Evolutionary conservation across 1,139 yeast species (phyloP).

Genomic region (Kodamaea plutei): DNA sequence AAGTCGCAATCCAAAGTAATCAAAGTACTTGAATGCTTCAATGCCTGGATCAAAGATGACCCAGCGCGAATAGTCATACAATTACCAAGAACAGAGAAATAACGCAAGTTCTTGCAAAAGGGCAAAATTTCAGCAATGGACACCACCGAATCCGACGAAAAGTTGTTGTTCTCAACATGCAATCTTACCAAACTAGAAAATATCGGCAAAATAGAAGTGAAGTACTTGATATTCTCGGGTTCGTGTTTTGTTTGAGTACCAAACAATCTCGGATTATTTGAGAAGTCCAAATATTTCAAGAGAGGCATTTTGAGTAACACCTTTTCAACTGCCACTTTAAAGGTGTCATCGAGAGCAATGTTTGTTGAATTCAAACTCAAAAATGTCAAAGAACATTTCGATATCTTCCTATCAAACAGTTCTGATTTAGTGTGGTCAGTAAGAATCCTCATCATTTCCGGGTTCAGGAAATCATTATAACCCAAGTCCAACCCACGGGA

Average conservation of each 20-base stretch:
- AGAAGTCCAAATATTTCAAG: slow-evolving; percentile 61
- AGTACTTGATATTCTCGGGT: slow-evolving; percentile 28
- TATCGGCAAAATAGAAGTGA: slow-evolving; percentile 55
- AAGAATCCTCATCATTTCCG: slow-evolving; percentile 24
- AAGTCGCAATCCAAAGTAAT: slow-evolving; percentile 40
- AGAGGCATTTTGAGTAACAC: slow-evolving; percentile 42
- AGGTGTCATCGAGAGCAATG: slow-evolving; percentile 28
- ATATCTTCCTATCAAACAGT: slow-evolving; percentile 18
- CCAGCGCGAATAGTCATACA: slow-evolving; percentile 43
- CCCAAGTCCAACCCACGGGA: slow-evolving; percentile 65
- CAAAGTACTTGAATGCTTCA: slow-evolving; percentile 37
- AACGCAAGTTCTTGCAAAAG: slow-evolving; percentile 52
- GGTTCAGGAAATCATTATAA: slow-evolving; percentile 57
- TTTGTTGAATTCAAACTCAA: slow-evolving; percentile 53
- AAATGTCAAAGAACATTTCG: slow-evolving; percentile 31
- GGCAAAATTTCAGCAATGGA: slow-evolving; percentile 62
- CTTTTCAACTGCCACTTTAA: slow-evolving; percentile 30
- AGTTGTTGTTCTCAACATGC: slow-evolving; percentile 58
- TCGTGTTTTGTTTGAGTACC: slow-evolving; percentile 12
- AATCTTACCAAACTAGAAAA: slow-evolving; percentile 53
- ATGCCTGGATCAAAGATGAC: slow-evolving; percentile 37
- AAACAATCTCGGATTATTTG: slow-evolving; percentile 60
- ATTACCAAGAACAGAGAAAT: slow-evolving; percentile 61
- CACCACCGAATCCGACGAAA: slow-evolving; percentile 44
- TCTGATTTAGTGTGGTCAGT: slow-evolving; percentile 20